Evolutionary conservation across 352 stramenopile genomes (phyloP).

Genomic region (Pythium rishiriense): DNA sequence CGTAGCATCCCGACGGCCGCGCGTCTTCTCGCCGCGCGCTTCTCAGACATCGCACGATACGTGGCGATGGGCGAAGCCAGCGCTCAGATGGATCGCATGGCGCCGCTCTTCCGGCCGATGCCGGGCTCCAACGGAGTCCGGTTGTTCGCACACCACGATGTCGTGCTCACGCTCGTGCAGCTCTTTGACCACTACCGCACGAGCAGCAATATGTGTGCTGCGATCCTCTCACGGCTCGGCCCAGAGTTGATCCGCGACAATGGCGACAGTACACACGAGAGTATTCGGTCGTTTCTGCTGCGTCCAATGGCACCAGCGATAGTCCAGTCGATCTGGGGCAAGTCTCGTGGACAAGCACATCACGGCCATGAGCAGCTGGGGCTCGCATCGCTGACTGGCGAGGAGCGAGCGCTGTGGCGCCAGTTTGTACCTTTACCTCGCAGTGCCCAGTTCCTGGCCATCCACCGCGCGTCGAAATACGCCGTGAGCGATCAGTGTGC

Average conservation of each 20-base stretch:
- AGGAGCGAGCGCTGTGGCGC: background rate
- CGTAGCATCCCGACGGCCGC: background rate
- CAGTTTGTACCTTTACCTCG: background rate
- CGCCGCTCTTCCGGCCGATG: background rate
- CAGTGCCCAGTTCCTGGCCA: background rate
- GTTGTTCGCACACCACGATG: constrained; percentile 3
- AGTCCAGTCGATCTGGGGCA: background rate
- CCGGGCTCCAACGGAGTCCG: background rate
- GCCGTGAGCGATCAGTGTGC: background rate
- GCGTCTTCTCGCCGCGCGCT: background rate
- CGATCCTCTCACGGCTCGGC: background rate
- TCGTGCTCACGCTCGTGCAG: constrained; percentile 2
- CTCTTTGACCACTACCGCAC: constrained; percentile 3
- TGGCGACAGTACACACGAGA: background rate
- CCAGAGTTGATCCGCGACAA: background rate
- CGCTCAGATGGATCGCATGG: background rate
- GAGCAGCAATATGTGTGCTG: background rate
- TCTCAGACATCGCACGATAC: background rate
- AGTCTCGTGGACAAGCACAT: background rate
- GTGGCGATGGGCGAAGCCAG: background rate
- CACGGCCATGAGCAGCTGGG: background rate
- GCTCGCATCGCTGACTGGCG: background rate
- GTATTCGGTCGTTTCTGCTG: background rate
- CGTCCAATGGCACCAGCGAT: background rate
- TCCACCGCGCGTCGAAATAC: background rate